These are phyloP conservation scores for Termitomyces sp. DNA, from an alignment of 768 basidiomycete species.

Conservation along the genomic window DNA sequence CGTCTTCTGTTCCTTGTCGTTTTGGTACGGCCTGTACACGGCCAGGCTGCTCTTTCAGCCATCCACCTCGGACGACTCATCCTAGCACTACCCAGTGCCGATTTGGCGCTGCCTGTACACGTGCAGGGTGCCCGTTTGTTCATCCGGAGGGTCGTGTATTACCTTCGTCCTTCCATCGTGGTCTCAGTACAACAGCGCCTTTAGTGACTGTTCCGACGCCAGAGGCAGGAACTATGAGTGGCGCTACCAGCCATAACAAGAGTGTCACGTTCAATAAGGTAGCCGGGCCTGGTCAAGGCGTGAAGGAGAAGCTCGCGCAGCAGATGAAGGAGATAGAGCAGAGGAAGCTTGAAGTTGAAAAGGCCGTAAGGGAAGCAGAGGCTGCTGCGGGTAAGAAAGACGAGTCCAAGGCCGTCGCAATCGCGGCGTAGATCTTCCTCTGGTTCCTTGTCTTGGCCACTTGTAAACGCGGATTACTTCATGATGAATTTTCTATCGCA, in stretches of 20 bases:
- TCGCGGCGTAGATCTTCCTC: slow-evolving; percentile 28
- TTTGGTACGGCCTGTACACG: slow-evolving; percentile 72
- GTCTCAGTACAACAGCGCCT: slow-evolving; percentile 55
- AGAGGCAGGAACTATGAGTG: slow-evolving; percentile 62
- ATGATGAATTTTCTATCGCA: neutral
- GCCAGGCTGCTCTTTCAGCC: slow-evolving; percentile 61
- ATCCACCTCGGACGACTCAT: slow-evolving; percentile 41
- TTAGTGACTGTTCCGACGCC: slow-evolving; percentile 58
- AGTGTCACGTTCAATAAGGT: slow-evolving; percentile 67
- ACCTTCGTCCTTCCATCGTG: slow-evolving; percentile 77
- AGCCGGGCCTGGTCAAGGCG: slow-evolving; percentile 25
- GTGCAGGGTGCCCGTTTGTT: slow-evolving; percentile 81
- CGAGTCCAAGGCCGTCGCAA: slow-evolving; percentile 45
- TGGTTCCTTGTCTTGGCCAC: neutral
- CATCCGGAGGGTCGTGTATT: slow-evolving; percentile 86
- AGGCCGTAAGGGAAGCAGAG: slow-evolving; percentile 62
- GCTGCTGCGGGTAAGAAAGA: slow-evolving; percentile 59
- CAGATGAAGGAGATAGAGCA: slow-evolving; percentile 64
- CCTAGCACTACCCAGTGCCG: slow-evolving; percentile 53
- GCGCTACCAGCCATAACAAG: slow-evolving; percentile 51
- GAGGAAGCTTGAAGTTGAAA: slow-evolving; percentile 56
- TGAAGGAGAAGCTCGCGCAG: slow-evolving; percentile 43
- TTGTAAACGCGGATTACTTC: slow-evolving; percentile 2
- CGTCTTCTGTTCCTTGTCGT: slow-evolving; percentile 46
- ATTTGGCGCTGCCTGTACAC: slow-evolving; percentile 83